Percentiles rank a stretch among this genome's conserved stretches.
These are phyloP conservation scores for Euphorbia lathyris DNA, from an alignment of 345 rosid genomes.

Conservation along the genomic window DNA sequence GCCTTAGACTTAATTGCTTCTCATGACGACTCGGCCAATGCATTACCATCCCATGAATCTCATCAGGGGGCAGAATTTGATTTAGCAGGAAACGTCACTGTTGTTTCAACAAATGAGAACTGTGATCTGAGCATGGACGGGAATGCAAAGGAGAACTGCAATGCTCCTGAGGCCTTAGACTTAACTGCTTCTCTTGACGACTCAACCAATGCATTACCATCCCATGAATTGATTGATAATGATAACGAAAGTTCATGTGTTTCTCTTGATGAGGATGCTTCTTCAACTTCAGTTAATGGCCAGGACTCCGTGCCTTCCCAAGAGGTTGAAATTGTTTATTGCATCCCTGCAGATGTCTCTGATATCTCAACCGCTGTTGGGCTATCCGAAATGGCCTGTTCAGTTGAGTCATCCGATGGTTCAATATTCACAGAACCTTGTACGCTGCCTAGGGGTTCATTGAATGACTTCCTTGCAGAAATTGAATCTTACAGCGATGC, in stretches of 20 bases:
- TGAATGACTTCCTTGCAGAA: constrained; percentile 14
- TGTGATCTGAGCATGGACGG: constrained; percentile 25
- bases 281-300: constrained; percentile 18
- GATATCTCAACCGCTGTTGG: constrained; percentile 18
- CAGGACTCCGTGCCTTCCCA: constrained; percentile 17
- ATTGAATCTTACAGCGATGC: constrained; percentile 9
- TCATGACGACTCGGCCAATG: constrained; percentile 14
- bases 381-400: constrained; percentile 16
- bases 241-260: constrained; percentile 13
- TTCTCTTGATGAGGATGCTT: constrained; percentile 16
- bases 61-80: too few relatives aligned
- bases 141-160: constrained; percentile 24
- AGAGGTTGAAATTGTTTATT: neutral
- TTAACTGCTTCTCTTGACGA: constrained; percentile 13
- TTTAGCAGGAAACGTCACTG: too few relatives aligned
- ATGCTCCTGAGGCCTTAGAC: constrained; percentile 18
- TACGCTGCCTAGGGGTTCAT: constrained; percentile 16
- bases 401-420: constrained; percentile 16
- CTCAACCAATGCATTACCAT: constrained; percentile 14
- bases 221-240: constrained; percentile 17
- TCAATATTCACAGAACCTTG: constrained; percentile 14
- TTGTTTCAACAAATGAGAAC: too few relatives aligned
- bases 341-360: constrained; percentile 14
- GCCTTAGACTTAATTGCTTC: constrained; percentile 16
- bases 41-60: constrained; percentile 17